Base-by-base conservation (phyloP, 148 eudicot species). In the Diospyros lotus region DNA sequence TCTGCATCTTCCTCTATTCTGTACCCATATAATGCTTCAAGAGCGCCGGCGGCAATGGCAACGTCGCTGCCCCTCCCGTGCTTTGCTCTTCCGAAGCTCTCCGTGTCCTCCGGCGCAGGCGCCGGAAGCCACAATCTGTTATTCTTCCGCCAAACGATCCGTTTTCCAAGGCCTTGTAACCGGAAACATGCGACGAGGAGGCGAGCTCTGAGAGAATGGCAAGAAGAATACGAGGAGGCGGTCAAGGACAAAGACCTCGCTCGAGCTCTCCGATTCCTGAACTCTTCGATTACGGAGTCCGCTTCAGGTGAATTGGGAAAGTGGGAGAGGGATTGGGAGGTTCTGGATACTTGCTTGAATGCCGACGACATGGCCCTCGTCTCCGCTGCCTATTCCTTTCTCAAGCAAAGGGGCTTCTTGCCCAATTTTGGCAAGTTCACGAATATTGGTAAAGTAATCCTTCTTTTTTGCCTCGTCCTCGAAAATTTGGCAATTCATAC, bases 341-440 rank as follows among this genome's bases (percentile, higher is more conserved):
- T 95, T 56, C 46, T 95, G 78, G 96, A 95, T 77, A 90, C 98
- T 7, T 95, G 98, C 77, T 87, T 95, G 84, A 92, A 88, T 82
- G 96, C 97, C 0, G 91, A 89, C 87, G 93, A 95, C 73, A 89
- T 95, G 96, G 84, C 86, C 75, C 94, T 95, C 69, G 98, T 90
- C 59, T 89, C 76, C 6, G 76, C 77, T 81, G 97, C 98, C 38
- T 95, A 95, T 82, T 73, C 69, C 9, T 92, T 89, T 80, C 91
- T 95, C 44, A 83, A 84, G 77, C 90, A 88, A 38, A 84, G 80
- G 75, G 96, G 93, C 1, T 77, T 89, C 13, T 81, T 95, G 72
- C 86, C 84, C 66, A 89, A 82, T 88, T 95, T 95, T 69, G 98
- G 93, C 2, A 92, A 86, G 71, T 95, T 85, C 66, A 82, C 90